Percentiles rank a stretch among this genome's conserved stretches.
Conservation (phyloP, 371 early-diverging fungal genomes). For the Nosema muscidifuracis region DNA sequence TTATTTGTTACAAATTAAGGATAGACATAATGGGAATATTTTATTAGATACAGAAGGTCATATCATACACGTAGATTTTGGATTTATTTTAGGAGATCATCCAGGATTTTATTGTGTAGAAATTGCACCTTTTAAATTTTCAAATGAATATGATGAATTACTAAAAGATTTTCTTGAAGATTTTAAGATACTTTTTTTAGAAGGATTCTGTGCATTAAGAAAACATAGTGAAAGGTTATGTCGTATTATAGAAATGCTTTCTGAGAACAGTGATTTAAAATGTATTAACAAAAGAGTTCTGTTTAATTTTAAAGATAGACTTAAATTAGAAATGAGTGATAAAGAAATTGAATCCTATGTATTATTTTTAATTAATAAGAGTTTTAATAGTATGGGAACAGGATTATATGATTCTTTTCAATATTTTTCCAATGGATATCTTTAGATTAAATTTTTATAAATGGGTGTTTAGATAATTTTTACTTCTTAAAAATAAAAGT, state of each 20-base stretch:
- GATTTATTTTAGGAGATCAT: slow-evolving; percentile 62
- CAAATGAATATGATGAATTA: slow-evolving; percentile 61
- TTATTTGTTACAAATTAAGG: slow-evolving; percentile 60
- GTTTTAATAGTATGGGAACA: slow-evolving; percentile 84
- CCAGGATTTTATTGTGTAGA: slow-evolving; percentile 64
- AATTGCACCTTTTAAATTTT: slow-evolving; percentile 63
- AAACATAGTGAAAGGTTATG: slow-evolving; percentile 54
- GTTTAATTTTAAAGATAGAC: slow-evolving; percentile 65
- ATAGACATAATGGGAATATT: slow-evolving; percentile 65
- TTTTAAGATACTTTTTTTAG: slow-evolving; percentile 60
- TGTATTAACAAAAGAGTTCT: slow-evolving; percentile 48
- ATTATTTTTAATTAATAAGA: slow-evolving; percentile 71
- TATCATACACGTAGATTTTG: slow-evolving; percentile 64
- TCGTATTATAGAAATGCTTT: slow-evolving; percentile 62
- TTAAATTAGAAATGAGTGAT: slow-evolving; percentile 50
- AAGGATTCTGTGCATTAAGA: slow-evolving; percentile 61
- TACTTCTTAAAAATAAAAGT: too few species aligned
- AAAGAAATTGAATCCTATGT: slow-evolving; percentile 58
- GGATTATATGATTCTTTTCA: slow-evolving; percentile 94
- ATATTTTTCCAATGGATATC: slow-evolving; percentile 81
- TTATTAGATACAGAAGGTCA: slow-evolving; percentile 61
- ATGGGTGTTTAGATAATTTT: too few species aligned
- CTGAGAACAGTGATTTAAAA: slow-evolving; percentile 17
- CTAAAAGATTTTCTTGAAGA: slow-evolving; percentile 55
- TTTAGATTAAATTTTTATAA: too few species aligned